Evolutionary conservation across 2,329 filamentous ascomycete genomes (phyloP).

Genomic region (Fonsecaea pugnacius): DNA sequence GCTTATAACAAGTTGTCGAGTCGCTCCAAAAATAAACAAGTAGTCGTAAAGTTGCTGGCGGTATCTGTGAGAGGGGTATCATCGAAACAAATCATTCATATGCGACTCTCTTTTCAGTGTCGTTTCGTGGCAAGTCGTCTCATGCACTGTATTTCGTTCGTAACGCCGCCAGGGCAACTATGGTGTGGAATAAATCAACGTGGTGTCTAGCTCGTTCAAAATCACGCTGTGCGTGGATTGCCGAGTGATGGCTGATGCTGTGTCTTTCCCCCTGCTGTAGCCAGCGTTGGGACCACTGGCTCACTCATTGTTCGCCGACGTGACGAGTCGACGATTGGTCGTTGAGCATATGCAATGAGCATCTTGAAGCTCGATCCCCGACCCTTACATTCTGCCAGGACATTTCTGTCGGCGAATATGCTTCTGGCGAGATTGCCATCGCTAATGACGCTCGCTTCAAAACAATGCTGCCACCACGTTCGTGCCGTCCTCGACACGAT

Average conservation of each 20-base stretch:
- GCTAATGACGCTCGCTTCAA: constrained; percentile 69
- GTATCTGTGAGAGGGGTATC: constrained; percentile 22
- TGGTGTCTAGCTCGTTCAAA: constrained; percentile 7
- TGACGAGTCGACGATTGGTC: constrained; percentile 57
- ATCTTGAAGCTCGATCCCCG: constrained; percentile 86
- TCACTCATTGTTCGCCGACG: constrained; percentile 51
- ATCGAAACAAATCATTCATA: constrained; percentile 13
- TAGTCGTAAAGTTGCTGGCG: constrained; percentile 11
- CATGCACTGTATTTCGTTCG: constrained; percentile 17
- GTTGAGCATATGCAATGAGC: constrained; percentile 87
- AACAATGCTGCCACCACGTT: constrained; percentile 96
- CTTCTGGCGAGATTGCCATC: constrained; percentile 59
- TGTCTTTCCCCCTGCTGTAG: constrained; percentile 27
- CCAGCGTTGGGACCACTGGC: constrained; percentile 32
- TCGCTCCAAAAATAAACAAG: constrained; percentile 14
- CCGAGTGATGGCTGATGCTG: constrained; percentile 9
- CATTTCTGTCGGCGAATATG: constrained; percentile 76
- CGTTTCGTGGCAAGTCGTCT: constrained; percentile 16
- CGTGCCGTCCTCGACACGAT: constrained; percentile 90
- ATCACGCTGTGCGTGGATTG: constrained; percentile 26
- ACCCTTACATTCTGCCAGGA: constrained; percentile 84
- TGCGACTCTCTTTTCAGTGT: constrained; percentile 14
- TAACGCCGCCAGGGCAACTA: constrained; percentile 22
- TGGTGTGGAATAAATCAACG: not conserved
- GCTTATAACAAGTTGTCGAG: constrained; percentile 4